Base-by-base conservation (phyloP, 805 yeast species). In the Kodamaea sagamina region DNA sequence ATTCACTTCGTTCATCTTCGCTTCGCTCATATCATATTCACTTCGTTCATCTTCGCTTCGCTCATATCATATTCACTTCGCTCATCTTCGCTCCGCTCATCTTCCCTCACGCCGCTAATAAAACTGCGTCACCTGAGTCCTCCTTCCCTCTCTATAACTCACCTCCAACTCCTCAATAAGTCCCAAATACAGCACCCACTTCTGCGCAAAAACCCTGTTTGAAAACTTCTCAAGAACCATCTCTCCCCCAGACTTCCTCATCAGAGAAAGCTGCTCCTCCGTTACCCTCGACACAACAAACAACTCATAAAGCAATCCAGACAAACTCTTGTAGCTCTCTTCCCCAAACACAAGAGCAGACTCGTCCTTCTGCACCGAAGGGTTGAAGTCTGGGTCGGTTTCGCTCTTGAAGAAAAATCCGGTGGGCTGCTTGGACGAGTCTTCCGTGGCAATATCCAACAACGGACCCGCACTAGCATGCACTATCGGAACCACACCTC, bases 401-500 rank as follows among this genome's bases (percentile, higher is more conserved):
- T 64, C 62, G 50, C 84, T 79, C 48, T 75, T 79, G 69, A 92
- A 93, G 61, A 89, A 85, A 55, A 86, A 84, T 0, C 98, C 98
- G 0, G 88, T 74, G 44, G 78, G 77, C 49, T 46, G 31, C 34
- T 40, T 32, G 13, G 38, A 26, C 6, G 48, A 43, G 7, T 44
- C 49, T 4, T 42, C 27, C 3, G 58, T 51, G n/a, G 87, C 93
- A 47, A 93, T 93, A 62, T 93, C 99, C 43, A 82, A 68, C 32
- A 78, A 72, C 7, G 99, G 99, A 1, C 99, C 99, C 0, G 97
- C 99, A 41, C 95, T 85, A 3, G 95, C 95, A 64, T 95, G 98
- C 3, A 82, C 93, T 2, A 93, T 67, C 1, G 99, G 97, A 12
- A 93, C 79, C 19, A 85, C 74, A 0, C 97, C 98, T 42, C 86